Evolutionary conservation across 2,329 filamentous ascomycete species (phyloP).

Genomic region (Pyricularia pennisetigena): DNA sequence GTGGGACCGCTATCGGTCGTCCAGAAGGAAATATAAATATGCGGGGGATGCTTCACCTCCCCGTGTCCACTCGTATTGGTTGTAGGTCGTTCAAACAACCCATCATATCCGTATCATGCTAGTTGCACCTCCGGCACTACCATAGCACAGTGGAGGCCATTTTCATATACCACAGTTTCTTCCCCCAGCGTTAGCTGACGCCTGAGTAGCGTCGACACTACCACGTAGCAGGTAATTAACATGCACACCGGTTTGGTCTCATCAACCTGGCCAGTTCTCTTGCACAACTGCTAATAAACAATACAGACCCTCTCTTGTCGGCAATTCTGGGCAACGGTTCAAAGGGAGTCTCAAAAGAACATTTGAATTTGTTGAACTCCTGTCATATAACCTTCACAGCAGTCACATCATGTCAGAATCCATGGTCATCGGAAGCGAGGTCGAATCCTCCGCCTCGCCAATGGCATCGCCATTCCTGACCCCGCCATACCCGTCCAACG

Average conservation of each 20-base stretch:
- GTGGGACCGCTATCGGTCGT: background rate
- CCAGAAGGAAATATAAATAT: background rate
- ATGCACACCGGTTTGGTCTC: background rate
- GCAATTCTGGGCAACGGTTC: background rate
- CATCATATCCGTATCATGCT: background rate
- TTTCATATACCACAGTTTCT: background rate
- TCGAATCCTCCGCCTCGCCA: background rate
- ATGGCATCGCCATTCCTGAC: background rate
- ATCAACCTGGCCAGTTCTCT: background rate
- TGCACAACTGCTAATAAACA: background rate
- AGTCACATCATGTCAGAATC: background rate
- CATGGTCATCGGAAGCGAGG: background rate
- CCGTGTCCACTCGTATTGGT: background rate
- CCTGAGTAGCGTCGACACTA: background rate
- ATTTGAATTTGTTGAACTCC: background rate
- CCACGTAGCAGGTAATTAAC: background rate
- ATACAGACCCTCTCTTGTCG: background rate
- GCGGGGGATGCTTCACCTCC: background rate
- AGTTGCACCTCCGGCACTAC: background rate
- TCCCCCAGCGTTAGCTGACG: background rate
- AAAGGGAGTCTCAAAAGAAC: background rate
- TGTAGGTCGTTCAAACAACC: no score
- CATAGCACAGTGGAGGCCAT: background rate
- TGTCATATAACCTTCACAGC: background rate
- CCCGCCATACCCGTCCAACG: conserved; percentile 4